Base-by-base conservation (phyloP, 257 asterid genomes). In the Solanum dulcamara region DNA sequence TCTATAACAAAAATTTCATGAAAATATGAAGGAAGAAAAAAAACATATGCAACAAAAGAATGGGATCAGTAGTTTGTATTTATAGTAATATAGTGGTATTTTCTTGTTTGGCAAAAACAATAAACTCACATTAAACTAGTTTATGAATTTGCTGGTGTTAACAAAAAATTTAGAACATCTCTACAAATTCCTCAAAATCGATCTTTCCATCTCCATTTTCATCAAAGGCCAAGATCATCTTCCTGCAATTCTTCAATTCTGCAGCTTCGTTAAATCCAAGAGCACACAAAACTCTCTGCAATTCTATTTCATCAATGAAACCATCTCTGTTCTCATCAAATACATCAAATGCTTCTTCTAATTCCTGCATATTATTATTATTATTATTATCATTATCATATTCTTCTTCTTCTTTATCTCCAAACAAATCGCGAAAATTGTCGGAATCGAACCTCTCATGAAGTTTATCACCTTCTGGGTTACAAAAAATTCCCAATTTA, bases 291-390 rank as follows among this genome's bases (percentile, higher is more conserved):
- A 87, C 84, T 40, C n/a, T 60, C 48, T 81, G 84, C 68, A 87
- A 51, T 46, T 85, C 88, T 7, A 8, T 33, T 26, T 87, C 84
- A 10, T 87, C 89, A 57, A 87, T 87, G 67, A 87, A 87, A 9
- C 89, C 89, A 72, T 87, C 89, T 28, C 33, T 87, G 38, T 87
- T 87, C 66, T 82, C 84, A 60, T 87, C 89, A 71, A 84, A 85
- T 66, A 87, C 88, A 60, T 81, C 67, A 38, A 87, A 87, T 26
- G 84, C 85, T 59, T 81, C 87, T 18, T 68, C 62, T 24, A 85
- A 67, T 35, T 87, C 88, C 53, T 70, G 83, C 85, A 87, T 28
- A 28, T 40, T 33, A 55, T 72, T 80, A 68, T 38, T 18, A 68
- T 33, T 35, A 68, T 33, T 1, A 20, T 51, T 18, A 20, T 53